Evolutionary conservation across 129 eudicot species (phyloP), one percentile per base, ranked within the genome.

Genomic region (Tanacetum coccineum): DNA sequence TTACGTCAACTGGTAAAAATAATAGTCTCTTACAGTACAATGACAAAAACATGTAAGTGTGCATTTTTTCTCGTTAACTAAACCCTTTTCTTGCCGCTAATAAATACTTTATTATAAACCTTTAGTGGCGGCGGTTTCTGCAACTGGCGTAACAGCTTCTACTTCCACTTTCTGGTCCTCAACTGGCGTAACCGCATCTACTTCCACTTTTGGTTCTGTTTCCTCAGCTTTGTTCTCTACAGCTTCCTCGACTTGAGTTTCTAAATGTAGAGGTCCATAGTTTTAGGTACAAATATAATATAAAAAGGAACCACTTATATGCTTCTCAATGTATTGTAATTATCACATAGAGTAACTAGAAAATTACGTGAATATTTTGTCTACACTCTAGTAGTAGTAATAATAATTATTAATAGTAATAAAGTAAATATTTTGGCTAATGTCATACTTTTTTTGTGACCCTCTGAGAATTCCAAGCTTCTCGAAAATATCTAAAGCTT

Each of bases 101-200:
- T n/a, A 68, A 22, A 55, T 4, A 66, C 55, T 26, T 51, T 45
- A 74, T 13, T 40, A 57, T 70, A 76, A 62, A 91, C 97, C 97
- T 85, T 81, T 81, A 8, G 79, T 3, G 14, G 79, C 39, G 17
- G 79, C 50, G 74, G 73, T 72, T 80, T 81, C 95, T 45, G 36
- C 26, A 20, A 36, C 42, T 7, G 42, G 42, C 9, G 81, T 56
- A 17, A 85, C 28, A 32, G 87, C 49, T 67, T 74, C 64, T 61
- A 58, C 48, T 66, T 75, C 82, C 58, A 49, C 79, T n/a, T 70
- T 71, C 74, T 50, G 64, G 6, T 67, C 79, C 42, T 74, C 83
- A 55, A 71, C 70, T 15, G 77, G 74, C 64, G 15, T 10, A 26
- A 26, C 77, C 4, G 53, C 61, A 17, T 62, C 71, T 13, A 47